phyloP scores from a whole-genome alignment of 805 yeast species.

The Yarrowia sp. region DNA sequence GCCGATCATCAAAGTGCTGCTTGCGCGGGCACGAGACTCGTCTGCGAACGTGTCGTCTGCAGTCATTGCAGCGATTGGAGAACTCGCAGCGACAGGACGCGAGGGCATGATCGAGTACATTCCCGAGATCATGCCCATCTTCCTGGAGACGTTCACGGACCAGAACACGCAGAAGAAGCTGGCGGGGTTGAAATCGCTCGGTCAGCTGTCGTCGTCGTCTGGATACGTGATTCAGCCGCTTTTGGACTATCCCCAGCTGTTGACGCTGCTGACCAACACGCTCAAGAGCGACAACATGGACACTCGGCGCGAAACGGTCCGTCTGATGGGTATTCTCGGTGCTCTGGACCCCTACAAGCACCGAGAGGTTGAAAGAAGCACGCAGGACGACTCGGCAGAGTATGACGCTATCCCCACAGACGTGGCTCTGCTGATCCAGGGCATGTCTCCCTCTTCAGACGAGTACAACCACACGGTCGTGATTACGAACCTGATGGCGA shows the following conservation, averaged over 20 bases:
- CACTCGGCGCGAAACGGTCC: conserved; percentile 82
- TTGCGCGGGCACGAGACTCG: conserved; percentile 70
- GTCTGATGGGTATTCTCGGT: conserved; percentile 87
- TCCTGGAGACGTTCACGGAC: conserved; percentile 85
- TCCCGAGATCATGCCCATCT: conserved; percentile 77
- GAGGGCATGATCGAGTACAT: conserved; percentile 74
- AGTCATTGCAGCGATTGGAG: conserved; percentile 84
- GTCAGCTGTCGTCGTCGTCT: conserved; percentile 84
- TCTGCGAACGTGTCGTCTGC: conserved; percentile 83
- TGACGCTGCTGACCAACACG: conserved; percentile 78
- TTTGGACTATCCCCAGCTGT: conserved; percentile 82
- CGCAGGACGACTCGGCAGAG: conserved; percentile 48
- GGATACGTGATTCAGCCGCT: conserved; percentile 95
- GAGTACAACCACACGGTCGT: conserved; percentile 96
- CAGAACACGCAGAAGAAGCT: conserved; percentile 90
- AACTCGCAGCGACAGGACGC: conserved; percentile 82
- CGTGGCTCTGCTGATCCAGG: conserved; percentile 84
- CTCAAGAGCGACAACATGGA: conserved; percentile 75
- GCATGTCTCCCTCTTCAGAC: conserved; percentile 85
- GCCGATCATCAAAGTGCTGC: conserved; percentile 80
- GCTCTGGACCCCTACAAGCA: conserved; percentile 96
- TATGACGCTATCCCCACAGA: conserved; percentile 90
- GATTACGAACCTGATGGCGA: conserved; percentile 76
- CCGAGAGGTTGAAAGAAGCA: conserved; percentile 81
- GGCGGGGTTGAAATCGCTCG: conserved; percentile 83